A percentile compares a stretch with the other conserved stretches of the same genome.
Evolutionary conservation across 1,284 basidiomycete genomes (phyloP).

Genomic region (Anthracocystis walkeri): DNA sequence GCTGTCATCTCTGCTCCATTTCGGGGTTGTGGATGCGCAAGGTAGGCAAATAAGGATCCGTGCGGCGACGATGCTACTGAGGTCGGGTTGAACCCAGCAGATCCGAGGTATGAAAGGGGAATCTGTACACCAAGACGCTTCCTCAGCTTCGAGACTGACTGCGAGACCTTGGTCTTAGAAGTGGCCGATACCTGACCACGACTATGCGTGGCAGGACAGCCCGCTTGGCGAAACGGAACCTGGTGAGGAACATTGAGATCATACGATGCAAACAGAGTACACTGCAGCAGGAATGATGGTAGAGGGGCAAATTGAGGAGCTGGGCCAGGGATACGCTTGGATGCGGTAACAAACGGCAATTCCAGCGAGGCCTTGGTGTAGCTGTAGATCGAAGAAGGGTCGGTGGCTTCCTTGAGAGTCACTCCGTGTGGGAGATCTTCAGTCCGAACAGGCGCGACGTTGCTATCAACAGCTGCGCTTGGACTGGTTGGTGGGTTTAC

Average conservation of each 20-base stretch:
- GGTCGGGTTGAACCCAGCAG: constrained; percentile 13
- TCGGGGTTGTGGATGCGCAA: constrained; percentile 25
- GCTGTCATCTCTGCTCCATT: constrained; percentile 34
- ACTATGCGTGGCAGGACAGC: constrained; percentile 34
- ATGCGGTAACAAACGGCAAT: constrained; percentile 20
- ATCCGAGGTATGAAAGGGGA: constrained; percentile 33
- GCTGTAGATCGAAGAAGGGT: constrained; percentile 22
- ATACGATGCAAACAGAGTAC: constrained; percentile 44
- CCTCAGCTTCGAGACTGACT: constrained; percentile 24
- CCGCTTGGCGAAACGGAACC: constrained; percentile 21
- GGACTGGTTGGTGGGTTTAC: neutral
- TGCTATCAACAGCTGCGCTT: neutral
- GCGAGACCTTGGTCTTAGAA: constrained; percentile 22
- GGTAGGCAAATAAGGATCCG: constrained; percentile 13
- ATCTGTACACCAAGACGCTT: constrained; percentile 46
- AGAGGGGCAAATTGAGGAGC: constrained; percentile 16
- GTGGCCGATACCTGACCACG: constrained; percentile 23
- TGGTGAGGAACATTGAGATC: constrained; percentile 25
- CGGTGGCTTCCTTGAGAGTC: constrained; percentile 19
- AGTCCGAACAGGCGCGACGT: neutral
- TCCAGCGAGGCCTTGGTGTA: constrained; percentile 23
- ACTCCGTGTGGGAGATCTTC: constrained; percentile 18
- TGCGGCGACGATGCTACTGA: neutral
- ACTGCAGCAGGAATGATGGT: constrained; percentile 38
- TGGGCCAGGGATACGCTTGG: constrained; percentile 18